Percentiles rank a stretch among this genome's conserved stretches.
Evolutionary conservation across 805 yeast species (phyloP).

Genomic region (Clavispora santaluciae): DNA sequence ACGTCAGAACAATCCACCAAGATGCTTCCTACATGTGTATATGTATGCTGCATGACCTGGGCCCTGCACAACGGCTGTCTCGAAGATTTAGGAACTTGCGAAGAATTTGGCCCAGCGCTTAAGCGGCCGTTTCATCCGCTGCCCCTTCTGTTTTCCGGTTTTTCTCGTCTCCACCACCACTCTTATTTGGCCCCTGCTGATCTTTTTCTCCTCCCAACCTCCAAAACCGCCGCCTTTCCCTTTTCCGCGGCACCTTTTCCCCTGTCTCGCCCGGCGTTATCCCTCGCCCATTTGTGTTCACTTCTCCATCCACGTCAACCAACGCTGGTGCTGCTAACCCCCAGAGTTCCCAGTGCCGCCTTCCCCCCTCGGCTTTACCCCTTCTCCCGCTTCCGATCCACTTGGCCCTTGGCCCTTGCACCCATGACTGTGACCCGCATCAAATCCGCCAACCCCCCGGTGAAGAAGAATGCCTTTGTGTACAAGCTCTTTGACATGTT

Average conservation of each 20-base stretch:
- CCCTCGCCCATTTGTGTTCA: too few species aligned
- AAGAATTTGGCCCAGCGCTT: neutral
- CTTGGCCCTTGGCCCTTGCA: neutral
- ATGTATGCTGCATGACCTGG: neutral
- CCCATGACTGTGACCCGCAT: neutral
- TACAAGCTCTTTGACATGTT: slow-evolving; percentile 40
- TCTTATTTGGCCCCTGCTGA: neutral
- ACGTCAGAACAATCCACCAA: neutral
- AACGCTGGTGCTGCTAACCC: too few species aligned
- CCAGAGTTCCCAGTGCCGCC: neutral
- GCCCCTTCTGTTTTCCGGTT: neutral
- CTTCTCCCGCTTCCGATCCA: neutral
- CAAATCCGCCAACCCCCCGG: slow-evolving; percentile 22
- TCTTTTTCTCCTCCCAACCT: too few species aligned
- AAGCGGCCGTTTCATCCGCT: neutral
- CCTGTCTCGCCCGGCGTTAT: too few species aligned
- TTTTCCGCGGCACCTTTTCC: too few species aligned
- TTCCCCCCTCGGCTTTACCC: neutral
- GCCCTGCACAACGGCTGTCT: neutral
- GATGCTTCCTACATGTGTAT: neutral
- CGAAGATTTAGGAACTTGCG: neutral
- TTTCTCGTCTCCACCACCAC: neutral
- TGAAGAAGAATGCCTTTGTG: slow-evolving; percentile 58
- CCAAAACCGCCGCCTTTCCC: neutral
- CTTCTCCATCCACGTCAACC: too few species aligned